Base-by-base conservation (phyloP, 192 early-diverging fungal species). In the Spizellomyces punctatus region DNA sequence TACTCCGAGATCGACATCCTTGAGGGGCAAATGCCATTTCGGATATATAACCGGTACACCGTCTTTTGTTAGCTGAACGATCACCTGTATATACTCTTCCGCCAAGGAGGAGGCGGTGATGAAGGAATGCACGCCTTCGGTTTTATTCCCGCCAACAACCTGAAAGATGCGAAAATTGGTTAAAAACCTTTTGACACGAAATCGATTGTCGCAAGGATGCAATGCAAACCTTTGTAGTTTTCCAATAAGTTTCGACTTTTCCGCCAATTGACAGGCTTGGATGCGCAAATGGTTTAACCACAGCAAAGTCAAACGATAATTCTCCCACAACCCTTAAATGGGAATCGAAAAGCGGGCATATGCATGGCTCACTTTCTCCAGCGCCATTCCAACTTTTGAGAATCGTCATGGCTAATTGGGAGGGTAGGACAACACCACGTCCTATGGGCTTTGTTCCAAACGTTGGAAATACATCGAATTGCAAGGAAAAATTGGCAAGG, bases 191-290 rank as follows among this genome's bases (percentile, higher is more conserved):
- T 36, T 36, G 27, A 36, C 27, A 36, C 27, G 27, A 0, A 63
- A 5, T 57, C 5, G 2, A n/a, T 16, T 10, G 42, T 57, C 41
- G 10, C 19, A 12, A 14, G 21, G n/a, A 21, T 10, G 41, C 62
- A 73, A 21, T 10, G 41, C 62, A 73, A 17, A 93, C 90, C 71
- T 93, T 92, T 9, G 95, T 96, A 6, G 94, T 92, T 83, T 98
- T 99, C 98, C 98, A 99, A 78, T 99, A 99, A 0, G 98, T 99
- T 74, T 96, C 95, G 19, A 98, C 92, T 47, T 91, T 91, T 19
- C 98, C 98, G 17, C 95, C 98, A 75, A 98, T 96, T 78, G 92
- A 90, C 68, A 99, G 81, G 49, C 90, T 85, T 2, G 92, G 89
- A 54, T 95, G 95, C 56, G 83, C 85, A 77, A 99, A 96, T 3